phyloP scores from a whole-genome alignment of 2,329 filamentous ascomycete genomes.

The Cadophora sp. region DNA sequence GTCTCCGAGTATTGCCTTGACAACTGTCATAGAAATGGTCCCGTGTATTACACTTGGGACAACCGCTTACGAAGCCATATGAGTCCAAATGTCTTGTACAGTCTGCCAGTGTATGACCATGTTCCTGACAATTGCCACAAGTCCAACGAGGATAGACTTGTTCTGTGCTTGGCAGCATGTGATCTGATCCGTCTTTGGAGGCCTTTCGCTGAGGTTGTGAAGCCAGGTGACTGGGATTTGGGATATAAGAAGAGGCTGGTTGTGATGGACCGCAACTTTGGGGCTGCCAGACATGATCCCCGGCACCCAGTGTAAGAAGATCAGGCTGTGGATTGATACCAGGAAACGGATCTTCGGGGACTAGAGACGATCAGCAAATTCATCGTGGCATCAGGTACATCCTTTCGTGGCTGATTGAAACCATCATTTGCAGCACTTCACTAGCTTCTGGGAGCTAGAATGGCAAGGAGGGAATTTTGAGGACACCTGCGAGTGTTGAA shows the following conservation, averaged over 20 bases:
- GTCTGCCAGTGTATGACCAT: background rate
- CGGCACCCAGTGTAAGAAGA: background rate
- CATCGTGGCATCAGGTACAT: background rate
- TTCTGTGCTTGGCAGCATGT: background rate
- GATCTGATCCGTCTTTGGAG: background rate
- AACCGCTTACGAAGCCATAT: background rate
- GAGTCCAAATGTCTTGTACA: background rate
- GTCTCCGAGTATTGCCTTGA: background rate
- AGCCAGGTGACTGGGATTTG: background rate
- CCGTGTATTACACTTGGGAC: background rate
- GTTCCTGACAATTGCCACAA: background rate
- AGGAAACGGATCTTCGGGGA: background rate
- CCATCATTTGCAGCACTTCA: background rate
- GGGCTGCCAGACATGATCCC: background rate
- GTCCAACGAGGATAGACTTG: background rate
- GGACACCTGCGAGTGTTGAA: background rate
- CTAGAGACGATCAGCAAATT: background rate
- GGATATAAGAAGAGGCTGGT: background rate
- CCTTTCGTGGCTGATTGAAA: too few relatives aligned
- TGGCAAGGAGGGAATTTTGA: background rate
- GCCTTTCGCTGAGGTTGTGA: background rate
- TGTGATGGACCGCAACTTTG: background rate
- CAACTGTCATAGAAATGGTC: background rate
- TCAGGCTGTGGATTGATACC: background rate
- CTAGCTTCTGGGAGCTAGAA: background rate